Percentiles rank a stretch among this genome's conserved stretches.
Conservation (phyloP, 177 flowering plant species). For the Tripterygium wilfordii region DNA sequence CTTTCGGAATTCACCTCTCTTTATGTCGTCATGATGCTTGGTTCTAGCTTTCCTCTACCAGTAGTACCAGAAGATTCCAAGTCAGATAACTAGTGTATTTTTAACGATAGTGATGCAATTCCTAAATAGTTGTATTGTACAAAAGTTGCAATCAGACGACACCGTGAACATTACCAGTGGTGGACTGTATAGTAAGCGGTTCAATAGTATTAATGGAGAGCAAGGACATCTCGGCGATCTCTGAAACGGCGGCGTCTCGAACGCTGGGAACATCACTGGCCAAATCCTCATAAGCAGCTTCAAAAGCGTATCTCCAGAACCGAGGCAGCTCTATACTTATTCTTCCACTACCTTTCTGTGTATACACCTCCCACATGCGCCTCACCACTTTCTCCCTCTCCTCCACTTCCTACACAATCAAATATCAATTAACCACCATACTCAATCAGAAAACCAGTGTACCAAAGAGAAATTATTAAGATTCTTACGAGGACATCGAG, state of each 20-base stretch:
- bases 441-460: background rate
- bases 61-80: no score
- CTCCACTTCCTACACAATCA: constrained; percentile 41
- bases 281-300: constrained; percentile 53
- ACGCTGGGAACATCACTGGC: constrained; percentile 36
- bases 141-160: no score
- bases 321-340: constrained; percentile 20
- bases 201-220: constrained; percentile 19
- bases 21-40: no score
- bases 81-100: no score
- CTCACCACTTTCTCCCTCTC: constrained; percentile 60
- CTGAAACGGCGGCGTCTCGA: constrained; percentile 36
- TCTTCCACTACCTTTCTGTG: constrained; percentile 17
- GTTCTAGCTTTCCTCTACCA: no score
- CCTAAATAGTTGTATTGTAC: no score
- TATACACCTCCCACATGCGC: constrained; percentile 57
- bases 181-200: constrained; percentile 15
- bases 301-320: constrained; percentile 57
- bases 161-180: background rate
- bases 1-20: no score
- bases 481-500: constrained; percentile 40
- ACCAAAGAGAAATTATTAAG: background rate
- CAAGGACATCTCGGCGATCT: constrained; percentile 54
- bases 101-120: no score
- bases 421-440: background rate